Evolutionary conservation across 345 rosid genomes (phyloP).

Genomic region (Salix dunnii): DNA sequence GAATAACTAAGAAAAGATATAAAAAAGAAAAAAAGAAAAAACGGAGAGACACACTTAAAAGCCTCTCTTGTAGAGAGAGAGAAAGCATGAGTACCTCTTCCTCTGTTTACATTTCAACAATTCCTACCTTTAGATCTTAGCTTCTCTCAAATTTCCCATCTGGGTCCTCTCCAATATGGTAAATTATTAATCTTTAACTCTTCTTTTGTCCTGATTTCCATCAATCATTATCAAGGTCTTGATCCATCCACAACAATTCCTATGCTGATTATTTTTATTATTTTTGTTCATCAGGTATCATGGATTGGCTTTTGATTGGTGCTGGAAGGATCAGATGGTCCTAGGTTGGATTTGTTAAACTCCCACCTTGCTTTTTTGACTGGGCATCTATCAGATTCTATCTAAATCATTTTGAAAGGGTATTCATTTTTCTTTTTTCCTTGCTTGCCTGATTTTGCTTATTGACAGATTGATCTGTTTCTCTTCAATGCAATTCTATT

Average conservation of each 20-base stretch:
- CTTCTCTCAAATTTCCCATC: constrained; percentile 48
- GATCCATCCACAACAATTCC: constrained; percentile 18
- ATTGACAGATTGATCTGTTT: constrained; percentile 33
- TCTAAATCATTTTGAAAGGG: constrained; percentile 40
- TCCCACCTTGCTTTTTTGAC: constrained; percentile 42
- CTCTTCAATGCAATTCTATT: not conserved
- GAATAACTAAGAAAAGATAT: constrained; percentile 48
- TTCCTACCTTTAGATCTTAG: constrained; percentile 75
- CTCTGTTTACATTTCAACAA: constrained; percentile 51
- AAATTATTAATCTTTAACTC: constrained; percentile 30
- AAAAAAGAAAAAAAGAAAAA: constrained; percentile 21
- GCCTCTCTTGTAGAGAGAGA: constrained; percentile 22
- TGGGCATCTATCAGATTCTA: constrained; percentile 56
- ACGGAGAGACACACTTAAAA: constrained; percentile 23
- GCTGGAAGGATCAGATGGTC: constrained; percentile 51
- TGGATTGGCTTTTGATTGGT: constrained; percentile 37
- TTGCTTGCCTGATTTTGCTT: constrained; percentile 23
- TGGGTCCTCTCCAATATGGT: constrained; percentile 59
- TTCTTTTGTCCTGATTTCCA: constrained; percentile 29
- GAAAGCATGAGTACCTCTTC: constrained; percentile 46
- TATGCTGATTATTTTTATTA: constrained; percentile 9
- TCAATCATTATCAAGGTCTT: constrained; percentile 20
- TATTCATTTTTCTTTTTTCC: constrained; percentile 13
- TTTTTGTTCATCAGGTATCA: constrained; percentile 26
- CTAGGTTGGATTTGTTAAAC: constrained; percentile 52